phyloP scores from a whole-genome alignment of 1,284 basidiomycete species.

The Taiwanofungus camphoratus region DNA sequence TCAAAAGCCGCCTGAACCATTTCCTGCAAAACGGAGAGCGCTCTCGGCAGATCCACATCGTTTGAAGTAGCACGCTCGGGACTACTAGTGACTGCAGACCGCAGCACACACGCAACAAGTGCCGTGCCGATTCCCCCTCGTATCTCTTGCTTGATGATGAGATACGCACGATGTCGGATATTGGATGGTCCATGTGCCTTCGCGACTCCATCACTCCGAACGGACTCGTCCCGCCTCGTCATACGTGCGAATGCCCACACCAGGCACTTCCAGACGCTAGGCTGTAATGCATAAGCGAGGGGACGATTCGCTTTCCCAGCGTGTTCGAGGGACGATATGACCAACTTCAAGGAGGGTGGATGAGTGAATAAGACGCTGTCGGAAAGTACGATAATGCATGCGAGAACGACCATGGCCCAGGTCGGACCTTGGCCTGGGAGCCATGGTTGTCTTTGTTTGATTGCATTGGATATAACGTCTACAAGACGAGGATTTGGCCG shows the following conservation, averaged over 20 bases:
- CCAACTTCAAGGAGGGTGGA: slow-evolving; percentile 33
- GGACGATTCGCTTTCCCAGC: slow-evolving; percentile 29
- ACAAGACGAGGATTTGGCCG: slow-evolving; percentile 10
- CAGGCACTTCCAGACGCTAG: slow-evolving; percentile 46
- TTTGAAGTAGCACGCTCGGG: slow-evolving; percentile 7
- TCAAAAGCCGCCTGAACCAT: slow-evolving; percentile 31
- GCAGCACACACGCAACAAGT: slow-evolving; percentile 35
- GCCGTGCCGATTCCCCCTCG: slow-evolving; percentile 34
- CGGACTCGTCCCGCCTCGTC: slow-evolving; percentile 10
- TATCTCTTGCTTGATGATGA: slow-evolving; percentile 39
- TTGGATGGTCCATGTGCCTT: background rate
- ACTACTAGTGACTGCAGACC: slow-evolving; percentile 20
- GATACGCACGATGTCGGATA: slow-evolving; percentile 28
- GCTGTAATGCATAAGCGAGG: slow-evolving; percentile 32
- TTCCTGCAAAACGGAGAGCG: slow-evolving; percentile 31
- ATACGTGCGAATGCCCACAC: slow-evolving; percentile 45
- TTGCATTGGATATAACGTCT: slow-evolving; percentile 14
- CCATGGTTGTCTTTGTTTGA: slow-evolving; percentile 22
- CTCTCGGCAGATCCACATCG: slow-evolving; percentile 26
- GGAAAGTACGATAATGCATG: slow-evolving; percentile 44
- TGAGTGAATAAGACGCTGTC: slow-evolving; percentile 40
- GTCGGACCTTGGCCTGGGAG: slow-evolving; percentile 25
- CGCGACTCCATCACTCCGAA: slow-evolving; percentile 14
- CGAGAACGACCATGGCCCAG: slow-evolving; percentile 34
- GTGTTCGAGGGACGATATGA: slow-evolving; percentile 31